Evolutionary conservation across 257 asterid genomes (phyloP).

Genomic region (Echium plantagineum): DNA sequence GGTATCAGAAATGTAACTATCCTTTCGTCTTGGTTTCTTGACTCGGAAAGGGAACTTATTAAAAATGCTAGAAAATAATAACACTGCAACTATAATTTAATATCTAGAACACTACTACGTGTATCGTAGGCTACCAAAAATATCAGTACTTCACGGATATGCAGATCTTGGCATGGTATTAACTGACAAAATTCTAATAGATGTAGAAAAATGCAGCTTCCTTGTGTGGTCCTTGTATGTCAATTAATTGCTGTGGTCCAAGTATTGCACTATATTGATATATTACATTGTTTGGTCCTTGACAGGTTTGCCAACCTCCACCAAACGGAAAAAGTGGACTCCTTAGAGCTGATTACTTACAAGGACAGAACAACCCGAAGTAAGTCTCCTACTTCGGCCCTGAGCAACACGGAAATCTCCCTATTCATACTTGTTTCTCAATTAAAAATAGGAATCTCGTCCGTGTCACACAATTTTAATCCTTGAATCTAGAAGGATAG

Average conservation of each 20-base stretch:
- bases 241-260: no score
- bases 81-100: no score
- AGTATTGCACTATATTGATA: slow-evolving; percentile 3
- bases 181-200: background rate
- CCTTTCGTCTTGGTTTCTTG: no score
- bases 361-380: slow-evolving; percentile 64
- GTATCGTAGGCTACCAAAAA: background rate
- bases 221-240: background rate
- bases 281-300: slow-evolving; percentile 14
- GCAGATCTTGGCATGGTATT: slow-evolving; percentile 1
- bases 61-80: no score
- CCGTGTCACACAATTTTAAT: background rate
- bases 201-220: background rate
- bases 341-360: slow-evolving; percentile 54
- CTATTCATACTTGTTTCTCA: background rate
- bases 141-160: background rate
- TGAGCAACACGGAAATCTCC: background rate
- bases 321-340: slow-evolving; percentile 83
- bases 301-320: slow-evolving; percentile 80
- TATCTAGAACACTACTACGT: background rate
- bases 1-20: no score
- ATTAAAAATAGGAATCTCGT: no score
- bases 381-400: slow-evolving; percentile 18
- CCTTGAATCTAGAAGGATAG: background rate
- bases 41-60: no score